phyloP scores from a whole-genome alignment of 164 flowering plant species.

The Cinnamomum micranthum region DNA sequence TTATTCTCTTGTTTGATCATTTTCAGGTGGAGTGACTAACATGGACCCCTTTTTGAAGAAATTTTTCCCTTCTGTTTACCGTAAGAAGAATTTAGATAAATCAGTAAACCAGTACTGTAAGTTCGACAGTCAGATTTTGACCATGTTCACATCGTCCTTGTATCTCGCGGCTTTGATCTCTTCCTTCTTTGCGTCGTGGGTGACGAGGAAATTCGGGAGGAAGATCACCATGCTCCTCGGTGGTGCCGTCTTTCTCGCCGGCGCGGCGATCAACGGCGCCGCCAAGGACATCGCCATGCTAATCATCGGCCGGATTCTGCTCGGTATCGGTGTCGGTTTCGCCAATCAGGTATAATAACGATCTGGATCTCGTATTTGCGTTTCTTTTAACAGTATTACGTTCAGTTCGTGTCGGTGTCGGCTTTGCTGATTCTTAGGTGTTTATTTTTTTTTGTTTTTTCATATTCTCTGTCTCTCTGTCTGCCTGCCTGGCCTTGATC shows the following conservation, averaged over 20 bases:
- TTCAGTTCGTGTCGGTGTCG: slow-evolving; percentile 17
- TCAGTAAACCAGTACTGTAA: slow-evolving; percentile 21
- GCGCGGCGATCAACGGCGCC: slow-evolving; percentile 20
- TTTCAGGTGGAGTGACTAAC: slow-evolving; percentile 26
- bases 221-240: slow-evolving; percentile 22
- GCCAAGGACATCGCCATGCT: slow-evolving; percentile 22
- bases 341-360: slow-evolving; percentile 21
- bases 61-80: slow-evolving; percentile 21
- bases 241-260: slow-evolving; percentile 18
- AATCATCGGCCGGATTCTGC: slow-evolving; percentile 25
- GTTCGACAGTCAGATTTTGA: slow-evolving; percentile 21
- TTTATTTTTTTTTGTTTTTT: too few relatives aligned
- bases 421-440: slow-evolving; percentile 10
- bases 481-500: too few relatives aligned
- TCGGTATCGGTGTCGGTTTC: slow-evolving; percentile 28
- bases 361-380: slow-evolving; percentile 9
- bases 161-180: slow-evolving; percentile 24
- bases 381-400: too few relatives aligned
- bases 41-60: slow-evolving; percentile 23
- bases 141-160: slow-evolving; percentile 22
- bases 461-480: background rate
- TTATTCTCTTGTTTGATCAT: background rate
- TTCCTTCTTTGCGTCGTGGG: slow-evolving; percentile 23
- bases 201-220: slow-evolving; percentile 23
- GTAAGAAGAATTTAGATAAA: background rate